Base-by-base conservation (phyloP, 768 basidiomycete genomes). In the Pleurotus sapidus region DNA sequence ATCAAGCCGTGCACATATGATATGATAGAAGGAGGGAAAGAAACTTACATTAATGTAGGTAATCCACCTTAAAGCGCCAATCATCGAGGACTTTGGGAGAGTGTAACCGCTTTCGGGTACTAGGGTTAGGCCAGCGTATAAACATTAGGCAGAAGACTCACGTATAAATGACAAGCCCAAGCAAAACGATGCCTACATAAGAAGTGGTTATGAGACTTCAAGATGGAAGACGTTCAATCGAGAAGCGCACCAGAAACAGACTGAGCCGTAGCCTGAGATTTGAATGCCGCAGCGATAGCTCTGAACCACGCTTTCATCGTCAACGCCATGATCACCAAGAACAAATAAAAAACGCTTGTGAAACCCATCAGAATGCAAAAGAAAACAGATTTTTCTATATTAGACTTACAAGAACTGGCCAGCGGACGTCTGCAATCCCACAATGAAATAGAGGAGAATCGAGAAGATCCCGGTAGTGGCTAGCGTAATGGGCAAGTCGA, bases 231-330 rank as follows among this genome's bases (percentile, higher is more conserved):
- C 5, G 9, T 5, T 17, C 6, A 4, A 61, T 30, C 67, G 56
- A 45, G 11, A 70, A 12, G 34, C 46, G n/a, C 63, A 46, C 81
- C 80, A 12, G 76, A 81, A 9, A 81, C 59, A 5, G 83, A 73
- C 57, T 78, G 78, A 7, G 82, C 83, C 1, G 78, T 70, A 12
- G 82, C 77, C 24, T 79, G 72, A 15, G 71, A 67, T 39, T 72
- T 73, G 62, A 83, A 78, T 4, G 72, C 72, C 0, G 83, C 80
- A 0, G 81, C 80, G 2, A 83, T 62, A 0, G 77, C 71, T 14
- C 87, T 76, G 79, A 88, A 90, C 73, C 83, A 80, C 0, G 79
- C 80, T 64, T 84, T 83, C 77, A 88, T 84, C n/a, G 82, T 71
- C 39, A 88, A 55, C 38, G 83, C 75, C 60, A 81, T 77, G 12